Percentiles rank a stretch among this genome's conserved stretches.
Evolutionary conservation across 768 basidiomycete genomes (phyloP).

Genomic region (Amyloporia xantha): DNA sequence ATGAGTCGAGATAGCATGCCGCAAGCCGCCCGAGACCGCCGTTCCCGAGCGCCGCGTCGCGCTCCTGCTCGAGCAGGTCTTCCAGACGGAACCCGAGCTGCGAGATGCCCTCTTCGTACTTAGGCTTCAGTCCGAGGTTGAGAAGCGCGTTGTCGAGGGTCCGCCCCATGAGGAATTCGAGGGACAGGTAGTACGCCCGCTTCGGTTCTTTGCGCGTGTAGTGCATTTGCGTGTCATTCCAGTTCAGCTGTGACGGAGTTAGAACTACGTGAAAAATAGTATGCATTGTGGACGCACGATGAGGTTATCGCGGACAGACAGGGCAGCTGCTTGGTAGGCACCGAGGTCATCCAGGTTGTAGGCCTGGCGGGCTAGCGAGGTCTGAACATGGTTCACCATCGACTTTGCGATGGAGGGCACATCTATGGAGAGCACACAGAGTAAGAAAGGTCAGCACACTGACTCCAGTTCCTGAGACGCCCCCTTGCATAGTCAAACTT

Average conservation of each 20-base stretch:
- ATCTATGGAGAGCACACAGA: conserved; percentile 44
- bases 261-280: conserved; percentile 1
- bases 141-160: conserved; percentile 77
- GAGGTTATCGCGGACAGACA: conserved; percentile 84
- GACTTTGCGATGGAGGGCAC: conserved; percentile 60
- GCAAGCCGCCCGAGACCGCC: conserved; percentile 94
- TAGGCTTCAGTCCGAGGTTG: conserved; percentile 78
- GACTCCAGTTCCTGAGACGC: too few species aligned
- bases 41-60: conserved; percentile 93
- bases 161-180: conserved; percentile 87
- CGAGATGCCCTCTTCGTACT: conserved; percentile 60
- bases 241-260: conserved; percentile 50
- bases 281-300: conserved; percentile 41
- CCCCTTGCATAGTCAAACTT: too few species aligned
- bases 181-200: conserved; percentile 90
- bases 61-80: conserved; percentile 80
- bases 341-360: conserved; percentile 84
- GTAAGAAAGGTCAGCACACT: too few species aligned
- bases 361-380: conserved; percentile 84
- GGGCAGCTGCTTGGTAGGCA: conserved; percentile 87
- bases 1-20: conserved; percentile 95
- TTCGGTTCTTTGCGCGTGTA: conserved; percentile 82
- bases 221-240: conserved; percentile 76
- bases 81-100: conserved; percentile 88
- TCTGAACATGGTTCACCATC: conserved; percentile 79